Base-by-base conservation (phyloP, 352 stramenopile species). In the Elongisporangium prolatum region DNA sequence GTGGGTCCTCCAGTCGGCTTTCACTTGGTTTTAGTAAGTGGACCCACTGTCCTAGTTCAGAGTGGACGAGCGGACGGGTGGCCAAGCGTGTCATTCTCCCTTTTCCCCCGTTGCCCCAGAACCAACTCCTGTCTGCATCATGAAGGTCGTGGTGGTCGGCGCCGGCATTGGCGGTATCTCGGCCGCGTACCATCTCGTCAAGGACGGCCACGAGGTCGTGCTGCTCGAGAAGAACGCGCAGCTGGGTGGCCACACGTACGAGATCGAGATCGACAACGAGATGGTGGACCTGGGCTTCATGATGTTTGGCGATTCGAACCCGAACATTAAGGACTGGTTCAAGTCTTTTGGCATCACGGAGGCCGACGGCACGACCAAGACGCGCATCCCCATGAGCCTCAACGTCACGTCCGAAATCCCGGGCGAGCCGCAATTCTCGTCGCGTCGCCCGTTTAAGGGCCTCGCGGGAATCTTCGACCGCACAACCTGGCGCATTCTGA, bases 261-360 rank as follows among this genome's bases (percentile, higher is more conserved):
- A 88, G 62, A 90, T 93, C 77, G 83, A 95, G 63, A 90, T 93
- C 70, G 85, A 95, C 69, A 69, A 73, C 61, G 83, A 95, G 64
- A 75, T 80, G 54, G 85, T 95, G 16, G 85, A 95, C 65, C 80
- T 95, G 40, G 85, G 85, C 64, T 95, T 95, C 70, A 95, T 95
- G 85, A 95, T 95, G 85, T 95, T 90, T 54, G 85, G 85, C 21
- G 85, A 95, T 66, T 95, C 85, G 67, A 95, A 95, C 74, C 85
- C 85, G 52, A 95, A 95, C 76, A 95, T 95, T 64, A 95, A 95
- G 71, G 79, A 86, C 55, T 95, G 85, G 85, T 95, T 95, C 69
- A 86, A 91, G 71, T 84, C 75, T 48, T 83, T 95, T 37, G 85
- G 85, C 51, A 72, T 95, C 65, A 95, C 85, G 24, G 67, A 95